Evolutionary conservation across 805 yeast genomes (phyloP).

Genomic region (Wickerhamomyces strasburgensis): DNA sequence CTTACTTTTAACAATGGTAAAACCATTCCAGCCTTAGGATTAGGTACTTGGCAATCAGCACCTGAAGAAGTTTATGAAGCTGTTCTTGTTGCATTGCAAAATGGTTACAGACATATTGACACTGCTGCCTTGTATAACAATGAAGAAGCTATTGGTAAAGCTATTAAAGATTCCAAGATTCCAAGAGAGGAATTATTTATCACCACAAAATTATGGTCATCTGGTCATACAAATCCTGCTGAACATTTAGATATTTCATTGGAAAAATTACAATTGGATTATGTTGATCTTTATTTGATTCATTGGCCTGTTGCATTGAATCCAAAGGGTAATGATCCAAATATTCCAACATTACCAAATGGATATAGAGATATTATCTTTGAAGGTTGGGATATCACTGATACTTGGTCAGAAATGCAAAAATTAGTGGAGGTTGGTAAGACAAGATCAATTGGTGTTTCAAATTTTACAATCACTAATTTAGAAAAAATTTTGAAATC

Average conservation of each 20-base stretch:
- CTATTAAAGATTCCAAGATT: slow-evolving; percentile 47
- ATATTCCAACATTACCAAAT: slow-evolving; percentile 21
- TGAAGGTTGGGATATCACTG: slow-evolving; percentile 51
- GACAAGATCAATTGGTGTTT: slow-evolving; percentile 18
- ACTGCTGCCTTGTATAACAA: slow-evolving; percentile 52
- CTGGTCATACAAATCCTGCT: slow-evolving; percentile 37
- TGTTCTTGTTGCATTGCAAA: slow-evolving; percentile 11
- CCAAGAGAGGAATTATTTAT: slow-evolving; percentile 61
- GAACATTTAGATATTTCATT: slow-evolving; percentile 54
- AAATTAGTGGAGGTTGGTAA: slow-evolving; percentile 8
- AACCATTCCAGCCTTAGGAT: slow-evolving; percentile 47
- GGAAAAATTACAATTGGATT: slow-evolving; percentile 59
- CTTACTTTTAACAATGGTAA: slow-evolving; percentile 42
- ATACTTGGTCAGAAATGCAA: slow-evolving; percentile 19
- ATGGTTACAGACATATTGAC: slow-evolving; percentile 61
- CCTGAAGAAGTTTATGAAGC: slow-evolving; percentile 22
- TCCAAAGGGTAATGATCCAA: not conserved
- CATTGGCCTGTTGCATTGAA: slow-evolving; percentile 72
- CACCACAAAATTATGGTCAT: slow-evolving; percentile 65
- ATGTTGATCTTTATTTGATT: slow-evolving; percentile 70
- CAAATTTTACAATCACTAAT: slow-evolving; percentile 15
- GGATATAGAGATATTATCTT: slow-evolving; percentile 50
- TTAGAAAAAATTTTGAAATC: slow-evolving; percentile 10
- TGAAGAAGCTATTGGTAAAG: slow-evolving; percentile 51
- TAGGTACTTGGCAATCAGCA: slow-evolving; percentile 43